A percentile compares a stretch with the other conserved stretches of the same genome.
Conservation (phyloP, 805 yeast species). For the Pichia ethanolica region DNA sequence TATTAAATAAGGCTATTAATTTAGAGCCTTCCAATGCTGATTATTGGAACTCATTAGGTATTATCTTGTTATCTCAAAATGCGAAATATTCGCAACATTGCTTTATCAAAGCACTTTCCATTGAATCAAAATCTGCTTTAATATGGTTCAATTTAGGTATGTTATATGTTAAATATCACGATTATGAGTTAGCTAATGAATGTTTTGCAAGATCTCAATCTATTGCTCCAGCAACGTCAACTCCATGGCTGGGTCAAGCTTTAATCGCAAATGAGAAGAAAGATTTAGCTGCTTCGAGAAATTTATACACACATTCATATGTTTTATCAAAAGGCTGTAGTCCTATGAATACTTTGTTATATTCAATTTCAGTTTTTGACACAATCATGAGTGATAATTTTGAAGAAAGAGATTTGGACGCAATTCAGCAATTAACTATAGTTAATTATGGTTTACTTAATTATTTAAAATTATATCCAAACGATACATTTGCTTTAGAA, state of each 20-base stretch:
- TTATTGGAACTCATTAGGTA: constrained; percentile 81
- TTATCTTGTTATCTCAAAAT: constrained; percentile 55
- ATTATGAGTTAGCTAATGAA: constrained; percentile 62
- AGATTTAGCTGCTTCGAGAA: constrained; percentile 41
- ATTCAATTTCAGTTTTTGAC: constrained; percentile 52
- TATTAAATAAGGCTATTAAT: constrained; percentile 61
- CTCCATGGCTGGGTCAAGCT: constrained; percentile 86
- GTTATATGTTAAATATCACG: constrained; percentile 62
- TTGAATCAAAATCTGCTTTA: constrained; percentile 58
- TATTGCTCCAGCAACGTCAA: constrained; percentile 65
- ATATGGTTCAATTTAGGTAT: constrained; percentile 82
- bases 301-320: constrained; percentile 70
- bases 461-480: constrained; percentile 55
- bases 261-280: constrained; percentile 47
- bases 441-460: constrained; percentile 62
- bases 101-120: constrained; percentile 69
- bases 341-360: constrained; percentile 61
- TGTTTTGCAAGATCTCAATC: constrained; percentile 72
- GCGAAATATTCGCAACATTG: constrained; percentile 87
- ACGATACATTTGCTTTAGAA: constrained; percentile 49
- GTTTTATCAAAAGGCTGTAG: constrained; percentile 68
- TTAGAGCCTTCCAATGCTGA: constrained; percentile 62
- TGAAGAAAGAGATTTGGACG: constrained; percentile 47
- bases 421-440: constrained; percentile 57
- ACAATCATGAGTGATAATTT: constrained; percentile 32